Evolutionary conservation across 179 eudicot genomes (phyloP).

Genomic region (Patellifolia procumbens): DNA sequence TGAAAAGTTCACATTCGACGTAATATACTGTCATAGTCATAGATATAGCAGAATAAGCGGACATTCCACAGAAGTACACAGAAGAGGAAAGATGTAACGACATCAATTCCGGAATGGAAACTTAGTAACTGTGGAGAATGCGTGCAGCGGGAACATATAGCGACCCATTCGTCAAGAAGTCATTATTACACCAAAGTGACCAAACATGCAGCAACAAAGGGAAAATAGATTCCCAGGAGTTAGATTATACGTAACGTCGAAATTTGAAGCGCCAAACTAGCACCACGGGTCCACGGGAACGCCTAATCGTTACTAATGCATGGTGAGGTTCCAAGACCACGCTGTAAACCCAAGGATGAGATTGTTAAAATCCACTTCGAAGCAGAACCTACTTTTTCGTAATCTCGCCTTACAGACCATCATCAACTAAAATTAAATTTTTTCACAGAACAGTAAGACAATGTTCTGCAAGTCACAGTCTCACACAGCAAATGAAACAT

Average conservation of each 20-base stretch:
- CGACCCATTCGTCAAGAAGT: not conserved
- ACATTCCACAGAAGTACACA: not conserved
- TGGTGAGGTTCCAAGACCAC: not conserved
- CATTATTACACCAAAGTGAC: not conserved
- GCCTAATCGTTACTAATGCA: not conserved
- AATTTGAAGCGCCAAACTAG: not conserved
- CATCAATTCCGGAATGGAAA: not conserved
- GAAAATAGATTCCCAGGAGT: not conserved
- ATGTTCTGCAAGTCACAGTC: too few species aligned
- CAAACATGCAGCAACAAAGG: not conserved
- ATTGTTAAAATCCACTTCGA: not conserved
- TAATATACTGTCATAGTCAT: not conserved
- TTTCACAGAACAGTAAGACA: too few species aligned
- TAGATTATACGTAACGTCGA: not conserved
- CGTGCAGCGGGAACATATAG: not conserved
- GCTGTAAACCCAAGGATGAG: too few species aligned
- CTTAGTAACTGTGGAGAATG: not conserved
- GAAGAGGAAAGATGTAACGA: not conserved
- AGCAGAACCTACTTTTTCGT: not conserved
- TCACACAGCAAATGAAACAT: too few species aligned
- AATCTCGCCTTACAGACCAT: not conserved
- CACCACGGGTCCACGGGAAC: not conserved
- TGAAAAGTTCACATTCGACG: not conserved
- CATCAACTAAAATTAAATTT: not conserved
- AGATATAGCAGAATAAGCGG: not conserved